Base-by-base conservation (phyloP, 176 grass and related monocot species). In the Paspalum notatum region DNA sequence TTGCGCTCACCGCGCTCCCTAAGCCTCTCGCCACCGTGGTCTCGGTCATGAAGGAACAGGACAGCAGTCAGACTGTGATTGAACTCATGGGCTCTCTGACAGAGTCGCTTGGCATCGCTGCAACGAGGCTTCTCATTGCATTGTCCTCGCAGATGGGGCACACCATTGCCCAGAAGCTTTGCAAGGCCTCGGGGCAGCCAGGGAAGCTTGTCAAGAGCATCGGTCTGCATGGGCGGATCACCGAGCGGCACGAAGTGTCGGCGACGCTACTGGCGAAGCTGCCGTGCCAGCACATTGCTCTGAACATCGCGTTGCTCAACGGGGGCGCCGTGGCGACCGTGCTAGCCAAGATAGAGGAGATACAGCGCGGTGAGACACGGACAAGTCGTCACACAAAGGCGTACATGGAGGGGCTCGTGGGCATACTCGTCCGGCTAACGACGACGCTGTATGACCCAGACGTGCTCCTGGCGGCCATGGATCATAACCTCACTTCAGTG, bases 331-430 rank as follows among this genome's bases (percentile, higher is more conserved):
- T 93, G 57, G 58, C 82, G 21, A 78, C 69, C 8, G 49, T 93
- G 37, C 72, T 99, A 48, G 24, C 27, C 68, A 92, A 84, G 86
- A 95, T 99, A 46, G 88, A 90, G 18, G 92, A 87, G 44, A 91
- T 95, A 48, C 84, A 91, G 82, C 89, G 79, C 16, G 93, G 91
- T 0, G 90, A 89, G 73, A 47, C 67, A 66, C 76, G 85, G 47
- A 80, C 65, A n/a, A 86, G 87, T 54, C 86, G 88, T 43, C 78
- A 95, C 12, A 72, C 89, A 1, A 95, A 71, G 84, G 70, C 53
- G 15, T 99, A 91, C 44, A 51, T 95, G 43, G 93, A 99, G 65
- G 97, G 92, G 17, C 87, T 95, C 1, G 89, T 91, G 6, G 97
- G 93, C 13, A 66, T 74, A 18, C 62, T 99, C 0, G 86, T 99